Conservation (phyloP, 2,329 filamentous ascomycete species). For the Plectosphaerella cucumerina region DNA sequence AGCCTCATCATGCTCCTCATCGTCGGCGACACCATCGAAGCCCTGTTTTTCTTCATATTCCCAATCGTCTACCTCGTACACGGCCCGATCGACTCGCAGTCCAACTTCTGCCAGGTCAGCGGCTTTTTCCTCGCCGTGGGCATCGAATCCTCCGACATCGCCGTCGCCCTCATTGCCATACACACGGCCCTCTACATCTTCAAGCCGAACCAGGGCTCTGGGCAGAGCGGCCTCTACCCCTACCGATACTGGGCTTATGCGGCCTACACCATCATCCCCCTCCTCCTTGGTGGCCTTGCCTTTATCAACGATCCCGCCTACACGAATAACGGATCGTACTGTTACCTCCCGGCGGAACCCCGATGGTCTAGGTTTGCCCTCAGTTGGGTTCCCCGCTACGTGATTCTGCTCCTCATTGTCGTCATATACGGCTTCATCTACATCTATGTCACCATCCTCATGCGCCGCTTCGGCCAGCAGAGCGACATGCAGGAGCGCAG, state of each 20-base stretch:
- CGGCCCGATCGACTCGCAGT: conserved; percentile 45
- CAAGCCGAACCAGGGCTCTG: conserved; percentile 40
- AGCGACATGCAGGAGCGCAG: conserved; percentile 7
- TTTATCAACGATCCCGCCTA: conserved; percentile 59
- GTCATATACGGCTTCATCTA: conserved; percentile 67
- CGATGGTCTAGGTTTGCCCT: conserved; percentile 66
- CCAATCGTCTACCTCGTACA: conserved; percentile 52
- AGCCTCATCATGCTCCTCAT: conserved; percentile 74
- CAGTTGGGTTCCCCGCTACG: conserved; percentile 70
- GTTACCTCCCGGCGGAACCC: conserved; percentile 62
- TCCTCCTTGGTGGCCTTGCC: conserved; percentile 56
- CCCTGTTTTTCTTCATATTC: conserved; percentile 63
- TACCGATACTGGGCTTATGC: conserved; percentile 58
- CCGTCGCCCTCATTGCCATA: conserved; percentile 68
- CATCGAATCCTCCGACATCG: conserved; percentile 68
- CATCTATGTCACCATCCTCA: conserved; percentile 52
- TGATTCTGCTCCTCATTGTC: conserved; percentile 62
- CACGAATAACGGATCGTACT: conserved; percentile 61
- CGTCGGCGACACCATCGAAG: conserved; percentile 67
- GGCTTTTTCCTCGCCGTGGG: conserved; percentile 65
- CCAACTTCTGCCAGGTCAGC: conserved; percentile 60
- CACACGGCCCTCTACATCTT: conserved; percentile 73
- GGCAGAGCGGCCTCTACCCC: conserved; percentile 63
- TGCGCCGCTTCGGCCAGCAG: conserved; percentile 31
- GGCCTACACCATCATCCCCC: conserved; percentile 53